Percentiles rank a stretch among this genome's conserved stretches.
phyloP scores from a whole-genome alignment of 257 asterid species.

The Solanum ossicruentum region DNA sequence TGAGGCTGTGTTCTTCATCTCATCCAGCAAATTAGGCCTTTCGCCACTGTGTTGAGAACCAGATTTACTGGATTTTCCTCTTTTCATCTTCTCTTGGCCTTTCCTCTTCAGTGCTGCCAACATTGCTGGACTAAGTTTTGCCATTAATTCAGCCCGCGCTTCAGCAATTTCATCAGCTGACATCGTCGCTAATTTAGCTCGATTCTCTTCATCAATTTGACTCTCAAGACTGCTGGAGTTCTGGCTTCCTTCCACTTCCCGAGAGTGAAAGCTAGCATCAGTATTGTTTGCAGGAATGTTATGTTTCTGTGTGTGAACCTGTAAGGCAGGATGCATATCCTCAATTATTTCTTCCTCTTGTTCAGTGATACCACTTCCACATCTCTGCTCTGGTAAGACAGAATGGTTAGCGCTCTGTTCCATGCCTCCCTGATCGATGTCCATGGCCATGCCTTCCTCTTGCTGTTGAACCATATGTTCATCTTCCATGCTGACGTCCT shows the following conservation, averaged over 20 bases:
- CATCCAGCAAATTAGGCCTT: slow-evolving; percentile 14
- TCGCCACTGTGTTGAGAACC: slow-evolving; percentile 18
- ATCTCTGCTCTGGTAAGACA: not conserved
- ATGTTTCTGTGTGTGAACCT: slow-evolving; percentile 8
- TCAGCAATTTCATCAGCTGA: slow-evolving; percentile 76
- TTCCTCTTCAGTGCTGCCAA: slow-evolving; percentile 42
- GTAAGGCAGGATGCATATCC: slow-evolving; percentile 6
- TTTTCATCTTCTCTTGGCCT: slow-evolving; percentile 51
- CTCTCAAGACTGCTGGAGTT: slow-evolving; percentile 25
- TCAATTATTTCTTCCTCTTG: not conserved
- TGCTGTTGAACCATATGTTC: slow-evolving; percentile 2
- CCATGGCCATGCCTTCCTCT: slow-evolving; percentile 6
- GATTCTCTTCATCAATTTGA: slow-evolving; percentile 81
- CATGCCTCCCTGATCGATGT: not conserved
- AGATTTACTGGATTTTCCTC: slow-evolving; percentile 24
- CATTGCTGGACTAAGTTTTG: slow-evolving; percentile 55
- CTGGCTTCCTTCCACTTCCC: slow-evolving; percentile 20
- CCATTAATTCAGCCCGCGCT: slow-evolving; percentile 67
- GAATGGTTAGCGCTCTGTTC: not conserved
- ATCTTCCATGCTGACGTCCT: slow-evolving; percentile 1
- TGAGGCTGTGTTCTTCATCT: slow-evolving; percentile 10
- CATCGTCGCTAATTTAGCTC: slow-evolving; percentile 52
- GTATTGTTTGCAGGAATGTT: slow-evolving; percentile 1
- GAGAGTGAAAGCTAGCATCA: slow-evolving; percentile 17
- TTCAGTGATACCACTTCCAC: not conserved